These are phyloP conservation scores for Anthracocystis walkeri DNA, from an alignment of 1,284 basidiomycete genomes.

Conservation along the genomic window DNA sequence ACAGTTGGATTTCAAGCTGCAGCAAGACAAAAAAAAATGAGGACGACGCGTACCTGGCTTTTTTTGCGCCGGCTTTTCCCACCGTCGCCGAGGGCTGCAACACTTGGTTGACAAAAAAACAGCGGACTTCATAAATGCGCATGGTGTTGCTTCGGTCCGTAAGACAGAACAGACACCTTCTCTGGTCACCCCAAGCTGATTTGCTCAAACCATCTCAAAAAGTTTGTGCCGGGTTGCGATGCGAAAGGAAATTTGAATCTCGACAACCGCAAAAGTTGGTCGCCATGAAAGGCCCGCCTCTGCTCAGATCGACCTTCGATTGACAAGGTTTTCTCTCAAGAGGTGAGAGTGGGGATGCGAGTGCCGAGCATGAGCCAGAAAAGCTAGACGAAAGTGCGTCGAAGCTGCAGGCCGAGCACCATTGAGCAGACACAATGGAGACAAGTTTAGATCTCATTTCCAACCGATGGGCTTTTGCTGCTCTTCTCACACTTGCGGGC, in stretches of 20 bases:
- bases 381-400: too few relatives aligned
- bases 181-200: neutral
- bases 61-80: conserved; percentile 19
- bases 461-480: too few relatives aligned
- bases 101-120: conserved; percentile 1
- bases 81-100: conserved; percentile 28
- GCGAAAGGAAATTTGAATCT: neutral
- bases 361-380: too few relatives aligned
- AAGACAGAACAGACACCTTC: neutral
- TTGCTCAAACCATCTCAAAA: neutral
- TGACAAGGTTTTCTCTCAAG: neutral
- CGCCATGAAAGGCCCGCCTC: neutral
- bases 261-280: neutral
- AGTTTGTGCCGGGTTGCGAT: neutral
- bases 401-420: too few relatives aligned
- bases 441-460: too few relatives aligned
- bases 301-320: conserved; percentile 2
- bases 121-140: neutral
- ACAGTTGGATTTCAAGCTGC: too few relatives aligned
- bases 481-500: too few relatives aligned
- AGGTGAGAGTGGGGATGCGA: too few relatives aligned
- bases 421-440: too few relatives aligned
- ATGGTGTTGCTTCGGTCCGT: conserved; percentile 5
- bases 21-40: too few relatives aligned
- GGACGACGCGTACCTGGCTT: neutral